A percentile compares a stretch with the other conserved stretches of the same genome.
phyloP scores from a whole-genome alignment of 495 filamentous ascomycete genomes.

The Melanomma pulvis-pyrius region DNA sequence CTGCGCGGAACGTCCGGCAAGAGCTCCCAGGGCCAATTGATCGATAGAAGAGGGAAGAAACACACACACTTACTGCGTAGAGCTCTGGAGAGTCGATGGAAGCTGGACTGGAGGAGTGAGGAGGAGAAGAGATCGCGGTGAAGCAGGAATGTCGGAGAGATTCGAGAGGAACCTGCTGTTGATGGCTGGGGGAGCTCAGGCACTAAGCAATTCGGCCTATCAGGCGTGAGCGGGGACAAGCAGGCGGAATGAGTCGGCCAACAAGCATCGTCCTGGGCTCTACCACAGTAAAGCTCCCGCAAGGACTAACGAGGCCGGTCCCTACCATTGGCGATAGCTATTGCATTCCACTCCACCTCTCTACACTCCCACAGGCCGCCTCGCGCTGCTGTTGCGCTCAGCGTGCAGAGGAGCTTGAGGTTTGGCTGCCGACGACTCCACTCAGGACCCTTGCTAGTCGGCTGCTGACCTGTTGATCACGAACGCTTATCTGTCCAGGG shows the following conservation, averaged over 20 bases:
- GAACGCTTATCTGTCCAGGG: conserved; percentile 18
- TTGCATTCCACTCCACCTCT: neutral
- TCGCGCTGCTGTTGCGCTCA: neutral
- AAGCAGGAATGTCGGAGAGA: conserved; percentile 10
- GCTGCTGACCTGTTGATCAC: conserved; percentile 1
- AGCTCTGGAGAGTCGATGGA: conserved; percentile 13
- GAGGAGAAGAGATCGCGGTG: conserved; percentile 15
- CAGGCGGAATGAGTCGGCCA: conserved; percentile 29
- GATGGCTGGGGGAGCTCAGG: conserved; percentile 16
- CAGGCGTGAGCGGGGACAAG: conserved; percentile 10
- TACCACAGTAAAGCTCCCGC: too few species aligned
- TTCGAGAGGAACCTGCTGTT: conserved; percentile 20
- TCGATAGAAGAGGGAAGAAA: neutral
- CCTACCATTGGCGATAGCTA: neutral
- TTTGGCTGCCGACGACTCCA: neutral
- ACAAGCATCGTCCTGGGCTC: too few species aligned
- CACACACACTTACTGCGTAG: conserved; percentile 19
- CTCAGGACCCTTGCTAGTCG: neutral
- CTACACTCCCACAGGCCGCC: neutral
- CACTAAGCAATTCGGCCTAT: conserved; percentile 7
- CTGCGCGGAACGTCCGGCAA: conserved; percentile 17
- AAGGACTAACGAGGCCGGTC: neutral
- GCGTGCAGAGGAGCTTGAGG: neutral
- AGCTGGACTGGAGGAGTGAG: conserved; percentile 14
- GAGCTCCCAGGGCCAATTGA: conserved; percentile 17